These are phyloP conservation scores for Delitschia confertaspora DNA, from an alignment of 495 filamentous ascomycete species.

Conservation along the genomic window DNA sequence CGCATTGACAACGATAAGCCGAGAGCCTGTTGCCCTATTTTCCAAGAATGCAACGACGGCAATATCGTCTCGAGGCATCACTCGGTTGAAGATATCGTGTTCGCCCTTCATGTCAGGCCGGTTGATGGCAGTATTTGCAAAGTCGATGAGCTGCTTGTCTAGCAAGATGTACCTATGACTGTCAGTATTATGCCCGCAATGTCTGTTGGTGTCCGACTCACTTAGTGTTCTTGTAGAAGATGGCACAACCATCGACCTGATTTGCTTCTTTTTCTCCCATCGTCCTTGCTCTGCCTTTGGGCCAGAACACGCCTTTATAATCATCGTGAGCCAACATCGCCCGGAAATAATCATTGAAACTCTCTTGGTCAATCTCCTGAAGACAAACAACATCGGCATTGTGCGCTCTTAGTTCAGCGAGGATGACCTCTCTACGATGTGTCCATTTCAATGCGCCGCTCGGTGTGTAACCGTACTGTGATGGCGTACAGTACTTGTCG, in stretches of 20 bases:
- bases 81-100: conserved; percentile 91
- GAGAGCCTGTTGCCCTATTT: conserved; percentile 74
- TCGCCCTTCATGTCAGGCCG: conserved; percentile 90
- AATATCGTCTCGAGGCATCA: conserved; percentile 97
- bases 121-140: conserved; percentile 83
- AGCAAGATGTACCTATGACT: conserved; percentile 61
- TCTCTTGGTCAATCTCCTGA: conserved; percentile 85
- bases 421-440: conserved; percentile 69
- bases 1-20: conserved; percentile 84
- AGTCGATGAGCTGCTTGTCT: conserved; percentile 88
- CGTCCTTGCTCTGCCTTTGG: conserved; percentile 75
- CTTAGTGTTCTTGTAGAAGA: conserved; percentile 88
- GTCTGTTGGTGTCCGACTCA: conserved; percentile 12
- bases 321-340: conserved; percentile 68
- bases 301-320: conserved; percentile 89
- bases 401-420: conserved; percentile 68
- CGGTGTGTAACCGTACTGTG: conserved; percentile 82
- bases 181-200: not conserved
- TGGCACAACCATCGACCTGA: conserved; percentile 86
- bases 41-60: conserved; percentile 84
- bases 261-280: conserved; percentile 84
- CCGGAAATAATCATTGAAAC: conserved; percentile 80
- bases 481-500: conserved; percentile 75
- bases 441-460: conserved; percentile 72
- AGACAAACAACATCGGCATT: conserved; percentile 83